phyloP scores from a whole-genome alignment of 148 eudicot genomes.

The Diospyros lotus region DNA sequence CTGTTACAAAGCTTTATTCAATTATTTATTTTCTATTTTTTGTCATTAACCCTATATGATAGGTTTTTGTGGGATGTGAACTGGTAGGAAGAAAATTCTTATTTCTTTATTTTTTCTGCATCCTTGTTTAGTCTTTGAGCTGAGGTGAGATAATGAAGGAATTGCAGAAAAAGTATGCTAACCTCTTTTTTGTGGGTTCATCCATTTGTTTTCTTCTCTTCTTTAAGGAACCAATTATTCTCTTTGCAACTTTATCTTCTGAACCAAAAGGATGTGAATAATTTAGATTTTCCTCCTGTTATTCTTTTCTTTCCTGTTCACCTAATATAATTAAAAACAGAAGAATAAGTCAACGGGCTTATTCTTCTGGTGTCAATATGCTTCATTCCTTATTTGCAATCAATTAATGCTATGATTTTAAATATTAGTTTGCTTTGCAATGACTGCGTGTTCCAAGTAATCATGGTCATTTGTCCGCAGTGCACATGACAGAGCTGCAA shows the following conservation, averaged over 20 bases:
- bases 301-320: background rate
- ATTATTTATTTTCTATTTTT: background rate
- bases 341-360: background rate
- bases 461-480: too few relatives aligned
- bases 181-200: background rate
- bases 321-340: background rate
- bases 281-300: background rate
- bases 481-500: too few relatives aligned
- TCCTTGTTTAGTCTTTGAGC: background rate
- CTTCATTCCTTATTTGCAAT: background rate
- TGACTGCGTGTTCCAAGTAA: too few relatives aligned
- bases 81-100: background rate
- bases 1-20: background rate
- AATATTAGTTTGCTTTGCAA: background rate
- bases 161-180: background rate
- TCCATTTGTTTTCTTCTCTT: background rate
- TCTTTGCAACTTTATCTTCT: background rate
- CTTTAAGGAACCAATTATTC: too few relatives aligned
- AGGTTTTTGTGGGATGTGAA: slow-evolving; percentile 6
- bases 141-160: background rate
- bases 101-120: background rate
- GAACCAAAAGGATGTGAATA: too few relatives aligned
- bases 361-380: background rate
- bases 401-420: background rate
- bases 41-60: slow-evolving; percentile 1